Conservation (phyloP, 2,329 filamentous ascomycete species). For the Scedosporium boydii region DNA sequence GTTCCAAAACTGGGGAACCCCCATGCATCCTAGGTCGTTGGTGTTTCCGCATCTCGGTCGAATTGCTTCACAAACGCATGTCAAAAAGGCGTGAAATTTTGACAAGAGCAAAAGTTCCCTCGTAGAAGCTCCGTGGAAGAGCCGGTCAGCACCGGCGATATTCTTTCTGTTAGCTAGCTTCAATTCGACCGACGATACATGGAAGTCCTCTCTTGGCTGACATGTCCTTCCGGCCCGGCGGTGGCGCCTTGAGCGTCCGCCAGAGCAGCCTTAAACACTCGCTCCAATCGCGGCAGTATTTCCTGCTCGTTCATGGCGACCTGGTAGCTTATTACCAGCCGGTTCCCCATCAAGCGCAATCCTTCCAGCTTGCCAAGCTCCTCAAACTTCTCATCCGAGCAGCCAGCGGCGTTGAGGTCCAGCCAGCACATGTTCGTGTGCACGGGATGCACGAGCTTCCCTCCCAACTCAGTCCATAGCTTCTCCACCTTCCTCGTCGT, state of each 20-base stretch:
- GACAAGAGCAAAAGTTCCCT: background rate
- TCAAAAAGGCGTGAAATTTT: background rate
- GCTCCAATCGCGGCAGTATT: constrained; percentile 46
- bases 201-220: constrained; percentile 5
- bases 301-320: constrained; percentile 52
- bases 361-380: constrained; percentile 31
- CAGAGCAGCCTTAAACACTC: constrained; percentile 38
- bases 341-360: constrained; percentile 27
- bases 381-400: constrained; percentile 25
- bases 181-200: constrained; percentile 10
- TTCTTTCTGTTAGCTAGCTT: background rate
- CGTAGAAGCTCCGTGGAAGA: background rate
- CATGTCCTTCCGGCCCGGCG: background rate
- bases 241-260: constrained; percentile 12
- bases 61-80: background rate
- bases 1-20: too few relatives aligned
- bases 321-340: constrained; percentile 46
- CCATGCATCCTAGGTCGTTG: too few relatives aligned
- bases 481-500: constrained; percentile 55
- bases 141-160: background rate
- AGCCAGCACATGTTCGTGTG: constrained; percentile 94
- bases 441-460: constrained; percentile 56
- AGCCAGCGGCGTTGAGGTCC: constrained; percentile 54
- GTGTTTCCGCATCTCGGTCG: background rate
- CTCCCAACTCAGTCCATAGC: constrained; percentile 63